Conservation (phyloP, 1,284 basidiomycete species). For the Ceratorhiza oryzae-sativae region DNA sequence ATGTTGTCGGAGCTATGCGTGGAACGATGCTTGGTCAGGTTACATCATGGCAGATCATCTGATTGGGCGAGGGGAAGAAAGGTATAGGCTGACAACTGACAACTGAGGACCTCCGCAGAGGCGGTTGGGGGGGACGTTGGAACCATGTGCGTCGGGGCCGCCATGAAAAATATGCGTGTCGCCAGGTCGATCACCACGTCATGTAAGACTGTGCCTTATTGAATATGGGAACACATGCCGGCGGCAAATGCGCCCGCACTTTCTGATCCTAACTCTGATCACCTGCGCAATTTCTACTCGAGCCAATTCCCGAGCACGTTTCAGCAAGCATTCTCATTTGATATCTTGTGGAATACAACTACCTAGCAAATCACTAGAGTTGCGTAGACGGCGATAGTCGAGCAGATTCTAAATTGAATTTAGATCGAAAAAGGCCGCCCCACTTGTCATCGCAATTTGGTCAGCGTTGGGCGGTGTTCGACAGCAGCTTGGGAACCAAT, state of each 20-base stretch:
- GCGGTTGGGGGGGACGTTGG: not conserved
- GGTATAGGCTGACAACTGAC: not conserved
- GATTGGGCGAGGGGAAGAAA: not conserved
- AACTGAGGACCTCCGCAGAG: not conserved
- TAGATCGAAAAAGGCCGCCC: not conserved
- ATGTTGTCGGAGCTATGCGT: not conserved
- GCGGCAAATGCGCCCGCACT: not conserved
- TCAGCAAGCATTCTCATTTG: slow-evolving; percentile 3
- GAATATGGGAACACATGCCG: not conserved
- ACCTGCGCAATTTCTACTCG: not conserved
- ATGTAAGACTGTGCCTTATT: not conserved
- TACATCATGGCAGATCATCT: not conserved
- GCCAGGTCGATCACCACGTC: slow-evolving; percentile 6
- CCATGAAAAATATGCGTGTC: slow-evolving; percentile 8
- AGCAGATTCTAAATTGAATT: slow-evolving; percentile 2
- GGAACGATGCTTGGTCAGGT: not conserved
- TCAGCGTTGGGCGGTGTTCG: slow-evolving; percentile 22
- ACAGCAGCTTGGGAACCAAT: slow-evolving; percentile 24
- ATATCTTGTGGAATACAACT: slow-evolving; percentile 5
- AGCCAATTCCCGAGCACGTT: slow-evolving; percentile 5
- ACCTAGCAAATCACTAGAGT: not conserved
- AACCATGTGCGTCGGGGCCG: not conserved
- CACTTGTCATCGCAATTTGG: slow-evolving; percentile 22
- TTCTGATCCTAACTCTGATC: not conserved
- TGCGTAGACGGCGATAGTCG: not conserved